Conservation (phyloP, 805 yeast genomes). For the Pichia sporocuriosa region DNA sequence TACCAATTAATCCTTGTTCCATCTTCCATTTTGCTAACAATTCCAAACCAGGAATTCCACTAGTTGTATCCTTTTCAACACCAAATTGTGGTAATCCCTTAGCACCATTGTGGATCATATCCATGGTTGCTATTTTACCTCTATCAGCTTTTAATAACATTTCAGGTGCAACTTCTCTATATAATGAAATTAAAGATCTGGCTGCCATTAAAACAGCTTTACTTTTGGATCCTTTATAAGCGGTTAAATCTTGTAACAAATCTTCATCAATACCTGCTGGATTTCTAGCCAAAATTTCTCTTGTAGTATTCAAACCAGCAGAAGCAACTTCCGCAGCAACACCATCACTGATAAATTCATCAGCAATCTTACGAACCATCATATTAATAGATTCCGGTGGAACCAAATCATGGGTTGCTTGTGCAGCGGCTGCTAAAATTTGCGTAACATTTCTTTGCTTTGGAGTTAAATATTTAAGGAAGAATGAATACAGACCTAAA, state of each 20-base stretch:
- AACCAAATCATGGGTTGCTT: constrained; percentile 91
- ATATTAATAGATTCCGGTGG: constrained; percentile 88
- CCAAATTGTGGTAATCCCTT: constrained; percentile 60
- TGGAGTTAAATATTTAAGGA: constrained; percentile 86
- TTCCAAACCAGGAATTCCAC: constrained; percentile 89
- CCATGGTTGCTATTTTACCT: constrained; percentile 88
- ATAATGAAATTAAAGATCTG: constrained; percentile 72
- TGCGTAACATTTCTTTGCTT: constrained; percentile 93
- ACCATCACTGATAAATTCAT: constrained; percentile 97
- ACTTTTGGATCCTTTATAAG: constrained; percentile 87
- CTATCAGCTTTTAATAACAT: constrained; percentile 87
- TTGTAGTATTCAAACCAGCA: constrained; percentile 92
- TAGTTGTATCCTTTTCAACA: constrained; percentile 53
- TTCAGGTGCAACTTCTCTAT: constrained; percentile 94
- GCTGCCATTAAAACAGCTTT: constrained; percentile 96
- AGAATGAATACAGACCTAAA: constrained; percentile 81
- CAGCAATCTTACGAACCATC: constrained; percentile 86
- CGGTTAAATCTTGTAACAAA: constrained; percentile 80
- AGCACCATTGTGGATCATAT: constrained; percentile 51
- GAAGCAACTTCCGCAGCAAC: constrained; percentile 97
- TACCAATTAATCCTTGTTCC: constrained; percentile 48
- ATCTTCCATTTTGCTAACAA: constrained; percentile 80
- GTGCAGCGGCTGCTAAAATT: constrained; percentile 95
- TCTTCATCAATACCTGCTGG: constrained; percentile 90
- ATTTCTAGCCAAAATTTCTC: constrained; percentile 89